Conservation (phyloP, 306 rosid genomes). For the Vicia faba region DNA sequence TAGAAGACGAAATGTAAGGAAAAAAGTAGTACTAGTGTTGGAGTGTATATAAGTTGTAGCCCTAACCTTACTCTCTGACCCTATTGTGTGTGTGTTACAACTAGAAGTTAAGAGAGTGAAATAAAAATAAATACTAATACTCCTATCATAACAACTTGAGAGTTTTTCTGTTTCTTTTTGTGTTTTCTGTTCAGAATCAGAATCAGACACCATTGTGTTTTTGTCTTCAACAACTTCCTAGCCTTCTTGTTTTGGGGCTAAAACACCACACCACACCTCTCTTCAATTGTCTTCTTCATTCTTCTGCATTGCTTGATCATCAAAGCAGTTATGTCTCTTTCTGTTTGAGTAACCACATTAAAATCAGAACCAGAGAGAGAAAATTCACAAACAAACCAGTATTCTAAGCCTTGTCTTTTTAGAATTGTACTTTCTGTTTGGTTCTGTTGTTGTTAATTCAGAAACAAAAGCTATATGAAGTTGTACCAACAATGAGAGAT, state of each 20-base stretch:
- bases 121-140: too few relatives aligned
- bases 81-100: slow-evolving; percentile 1
- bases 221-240: slow-evolving; percentile 49
- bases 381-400: slow-evolving; percentile 24
- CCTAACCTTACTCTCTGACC: slow-evolving; percentile 47
- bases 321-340: not conserved
- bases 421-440: slow-evolving; percentile 12
- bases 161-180: not conserved
- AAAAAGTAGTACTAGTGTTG: slow-evolving; percentile 3
- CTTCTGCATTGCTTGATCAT: slow-evolving; percentile 34
- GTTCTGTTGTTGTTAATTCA: slow-evolving; percentile 22
- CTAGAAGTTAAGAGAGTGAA: not conserved
- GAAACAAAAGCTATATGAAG: slow-evolving; percentile 63
- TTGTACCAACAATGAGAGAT: slow-evolving; percentile 91
- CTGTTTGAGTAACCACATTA: not conserved
- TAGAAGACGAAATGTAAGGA: slow-evolving; percentile 42
- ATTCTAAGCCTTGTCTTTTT: slow-evolving; percentile 5
- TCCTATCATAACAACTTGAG: not conserved
- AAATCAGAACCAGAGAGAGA: not conserved
- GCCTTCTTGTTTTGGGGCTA: slow-evolving; percentile 60
- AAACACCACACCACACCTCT: slow-evolving; percentile 38
- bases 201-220: not conserved
- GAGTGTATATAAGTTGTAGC: slow-evolving; percentile 38
- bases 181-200: not conserved
- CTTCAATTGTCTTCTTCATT: slow-evolving; percentile 21